phyloP scores from a whole-genome alignment of 371 early-diverging fungal species.

The Mucor indicus region DNA sequence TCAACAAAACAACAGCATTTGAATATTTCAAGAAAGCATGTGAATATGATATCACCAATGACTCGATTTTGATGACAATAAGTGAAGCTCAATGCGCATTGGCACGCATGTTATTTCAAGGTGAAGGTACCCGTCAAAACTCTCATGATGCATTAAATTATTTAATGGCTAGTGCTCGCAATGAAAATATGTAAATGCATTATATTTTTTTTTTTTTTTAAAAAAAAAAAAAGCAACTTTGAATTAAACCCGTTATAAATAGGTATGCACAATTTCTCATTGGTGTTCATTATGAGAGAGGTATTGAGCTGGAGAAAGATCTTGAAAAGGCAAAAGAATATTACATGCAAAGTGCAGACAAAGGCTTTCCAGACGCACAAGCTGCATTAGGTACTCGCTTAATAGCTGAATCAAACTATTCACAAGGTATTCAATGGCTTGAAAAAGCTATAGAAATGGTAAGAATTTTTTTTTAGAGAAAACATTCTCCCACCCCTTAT shows the following conservation, averaged over 20 bases:
- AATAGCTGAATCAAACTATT: slow-evolving; percentile 23
- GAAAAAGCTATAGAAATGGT: slow-evolving; percentile 38
- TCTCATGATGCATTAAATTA: slow-evolving; percentile 27
- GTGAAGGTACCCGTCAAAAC: slow-evolving; percentile 36
- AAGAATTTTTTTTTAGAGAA: no score
- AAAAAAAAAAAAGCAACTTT: no score
- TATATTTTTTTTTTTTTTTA: neutral
- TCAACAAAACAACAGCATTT: slow-evolving; percentile 8
- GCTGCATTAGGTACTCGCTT: slow-evolving; percentile 43
- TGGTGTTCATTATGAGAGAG: slow-evolving; percentile 45
- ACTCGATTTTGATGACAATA: slow-evolving; percentile 6
- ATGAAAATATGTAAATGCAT: slow-evolving; percentile 34
- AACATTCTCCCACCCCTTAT: no score
- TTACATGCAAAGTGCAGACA: slow-evolving; percentile 34
- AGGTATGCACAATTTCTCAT: slow-evolving; percentile 49
- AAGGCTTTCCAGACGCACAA: slow-evolving; percentile 44
- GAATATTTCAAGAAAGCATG: slow-evolving; percentile 13
- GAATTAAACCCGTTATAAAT: no score
- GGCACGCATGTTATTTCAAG: slow-evolving; percentile 41
- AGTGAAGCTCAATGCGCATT: slow-evolving; percentile 34
- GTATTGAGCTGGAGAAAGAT: slow-evolving; percentile 30
- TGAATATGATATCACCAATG: slow-evolving; percentile 5
- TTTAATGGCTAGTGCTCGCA: slow-evolving; percentile 33
- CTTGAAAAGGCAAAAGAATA: slow-evolving; percentile 27
- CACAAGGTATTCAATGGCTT: slow-evolving; percentile 39